Evolutionary conservation across 2,329 filamentous ascomycete genomes (phyloP).

Genomic region (Fusarium papillatum): DNA sequence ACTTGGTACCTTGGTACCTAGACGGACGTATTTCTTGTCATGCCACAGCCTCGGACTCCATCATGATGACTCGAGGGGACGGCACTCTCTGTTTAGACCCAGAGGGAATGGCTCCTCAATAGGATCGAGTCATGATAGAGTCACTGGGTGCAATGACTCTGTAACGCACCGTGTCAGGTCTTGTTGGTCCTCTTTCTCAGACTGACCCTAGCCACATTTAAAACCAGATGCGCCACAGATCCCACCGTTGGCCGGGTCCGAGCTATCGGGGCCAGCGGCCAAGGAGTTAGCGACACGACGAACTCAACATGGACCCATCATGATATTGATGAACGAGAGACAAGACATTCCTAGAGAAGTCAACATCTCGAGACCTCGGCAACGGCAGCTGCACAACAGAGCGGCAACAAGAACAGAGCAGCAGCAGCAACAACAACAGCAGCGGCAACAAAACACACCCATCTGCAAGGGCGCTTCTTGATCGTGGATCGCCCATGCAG

Average conservation of each 20-base stretch:
- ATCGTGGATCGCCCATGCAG: constrained; percentile 5
- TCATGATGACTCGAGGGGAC: not conserved
- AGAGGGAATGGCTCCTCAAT: not conserved
- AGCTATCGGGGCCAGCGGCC: not conserved
- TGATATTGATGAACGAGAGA: constrained; percentile 1
- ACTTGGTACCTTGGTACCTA: not conserved
- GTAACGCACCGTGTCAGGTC: not conserved
- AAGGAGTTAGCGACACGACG: not conserved
- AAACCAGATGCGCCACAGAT: constrained; percentile 26
- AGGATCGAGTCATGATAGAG: not conserved
- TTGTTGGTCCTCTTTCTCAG: not conserved
- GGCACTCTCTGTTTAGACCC: not conserved
- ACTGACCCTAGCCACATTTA: constrained; percentile 5
- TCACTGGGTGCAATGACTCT: not conserved
- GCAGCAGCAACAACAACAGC: not conserved
- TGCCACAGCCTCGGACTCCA: not conserved
- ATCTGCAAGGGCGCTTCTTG: constrained; percentile 3
- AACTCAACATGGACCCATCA: not conserved
- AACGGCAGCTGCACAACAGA: too few species aligned
- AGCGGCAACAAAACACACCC: not conserved
- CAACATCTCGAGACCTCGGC: not conserved
- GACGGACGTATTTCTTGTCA: not conserved
- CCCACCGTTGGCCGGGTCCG: constrained; percentile 1
- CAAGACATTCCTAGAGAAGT: not conserved
- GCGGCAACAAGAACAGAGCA: not conserved